Conservation (phyloP, 768 basidiomycete species). For the Collybiopsis confluens region DNA sequence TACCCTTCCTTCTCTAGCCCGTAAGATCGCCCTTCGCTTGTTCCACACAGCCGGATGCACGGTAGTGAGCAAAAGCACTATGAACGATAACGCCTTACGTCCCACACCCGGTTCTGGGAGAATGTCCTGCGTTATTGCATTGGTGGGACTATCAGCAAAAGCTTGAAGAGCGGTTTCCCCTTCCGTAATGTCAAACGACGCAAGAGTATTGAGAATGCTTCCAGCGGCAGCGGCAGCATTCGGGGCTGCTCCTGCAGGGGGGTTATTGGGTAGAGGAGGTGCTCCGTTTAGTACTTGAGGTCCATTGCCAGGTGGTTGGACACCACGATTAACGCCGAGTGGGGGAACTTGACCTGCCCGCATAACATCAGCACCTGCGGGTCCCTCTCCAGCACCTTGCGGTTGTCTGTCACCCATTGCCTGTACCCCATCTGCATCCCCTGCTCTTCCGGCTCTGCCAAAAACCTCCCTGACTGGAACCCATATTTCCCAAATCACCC, state of each 20-base stretch:
- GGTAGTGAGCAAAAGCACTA: constrained; percentile 53
- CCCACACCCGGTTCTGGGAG: constrained; percentile 40
- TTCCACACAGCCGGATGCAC: constrained; percentile 76
- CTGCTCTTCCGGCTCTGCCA: constrained; percentile 22
- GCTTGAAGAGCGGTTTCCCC: constrained; percentile 47
- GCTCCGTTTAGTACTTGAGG: background rate
- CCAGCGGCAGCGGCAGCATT: background rate
- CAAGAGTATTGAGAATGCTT: constrained; percentile 41
- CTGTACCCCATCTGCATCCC: background rate
- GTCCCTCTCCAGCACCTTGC: background rate
- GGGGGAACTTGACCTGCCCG: too few species aligned
- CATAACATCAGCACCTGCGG: too few species aligned
- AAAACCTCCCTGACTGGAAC: constrained; percentile 53
- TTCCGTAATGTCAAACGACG: constrained; percentile 49
- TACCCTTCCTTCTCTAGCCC: constrained; percentile 60
- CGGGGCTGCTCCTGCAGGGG: background rate
- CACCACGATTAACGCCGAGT: too few species aligned
- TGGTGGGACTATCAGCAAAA: background rate
- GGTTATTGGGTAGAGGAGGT: background rate
- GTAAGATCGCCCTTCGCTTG: constrained; percentile 52
- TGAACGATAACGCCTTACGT: constrained; percentile 50
- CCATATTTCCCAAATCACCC: constrained; percentile 78
- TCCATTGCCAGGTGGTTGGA: background rate
- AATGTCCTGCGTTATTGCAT: constrained; percentile 17
- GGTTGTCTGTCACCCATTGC: background rate